Evolutionary conservation across 2,329 filamentous ascomycete species (phyloP).

Genomic region (Xylaria sp.): DNA sequence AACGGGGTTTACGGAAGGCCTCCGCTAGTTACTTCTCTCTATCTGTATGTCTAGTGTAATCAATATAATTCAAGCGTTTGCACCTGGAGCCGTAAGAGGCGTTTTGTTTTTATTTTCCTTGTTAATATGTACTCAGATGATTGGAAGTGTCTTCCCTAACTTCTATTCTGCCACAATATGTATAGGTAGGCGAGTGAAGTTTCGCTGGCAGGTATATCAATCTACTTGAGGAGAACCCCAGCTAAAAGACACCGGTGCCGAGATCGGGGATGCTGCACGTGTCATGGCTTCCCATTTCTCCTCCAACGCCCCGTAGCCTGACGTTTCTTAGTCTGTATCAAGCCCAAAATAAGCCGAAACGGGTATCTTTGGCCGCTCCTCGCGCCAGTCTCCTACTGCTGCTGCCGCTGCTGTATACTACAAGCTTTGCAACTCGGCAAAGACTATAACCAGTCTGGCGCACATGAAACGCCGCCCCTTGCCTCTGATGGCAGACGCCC

Average conservation of each 20-base stretch:
- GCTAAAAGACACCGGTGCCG: conserved; percentile 30
- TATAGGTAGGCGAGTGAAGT: background rate
- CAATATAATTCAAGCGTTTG: background rate
- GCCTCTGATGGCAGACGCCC: conserved; percentile 44
- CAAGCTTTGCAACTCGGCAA: conserved; percentile 19
- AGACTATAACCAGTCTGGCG: conserved; percentile 20
- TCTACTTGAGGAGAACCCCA: background rate
- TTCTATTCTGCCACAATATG: background rate
- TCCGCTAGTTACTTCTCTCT: background rate
- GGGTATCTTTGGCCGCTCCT: conserved; percentile 33
- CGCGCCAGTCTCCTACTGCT: conserved; percentile 1
- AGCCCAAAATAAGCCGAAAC: conserved; percentile 36
- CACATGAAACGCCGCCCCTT: conserved; percentile 38
- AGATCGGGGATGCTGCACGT: conserved; percentile 23
- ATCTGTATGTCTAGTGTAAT: background rate
- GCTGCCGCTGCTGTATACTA: background rate
- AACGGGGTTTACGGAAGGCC: conserved; percentile 24
- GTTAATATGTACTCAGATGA: background rate
- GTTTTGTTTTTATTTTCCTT: background rate
- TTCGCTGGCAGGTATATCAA: background rate
- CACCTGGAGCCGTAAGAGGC: background rate
- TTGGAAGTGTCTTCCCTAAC: background rate
- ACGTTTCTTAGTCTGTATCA: conserved; percentile 13
- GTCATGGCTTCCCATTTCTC: conserved; percentile 11
- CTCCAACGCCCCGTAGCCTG: conserved; percentile 7